phyloP scores from a whole-genome alignment of 768 basidiomycete genomes.

The Gautieria morchelliformis region DNA sequence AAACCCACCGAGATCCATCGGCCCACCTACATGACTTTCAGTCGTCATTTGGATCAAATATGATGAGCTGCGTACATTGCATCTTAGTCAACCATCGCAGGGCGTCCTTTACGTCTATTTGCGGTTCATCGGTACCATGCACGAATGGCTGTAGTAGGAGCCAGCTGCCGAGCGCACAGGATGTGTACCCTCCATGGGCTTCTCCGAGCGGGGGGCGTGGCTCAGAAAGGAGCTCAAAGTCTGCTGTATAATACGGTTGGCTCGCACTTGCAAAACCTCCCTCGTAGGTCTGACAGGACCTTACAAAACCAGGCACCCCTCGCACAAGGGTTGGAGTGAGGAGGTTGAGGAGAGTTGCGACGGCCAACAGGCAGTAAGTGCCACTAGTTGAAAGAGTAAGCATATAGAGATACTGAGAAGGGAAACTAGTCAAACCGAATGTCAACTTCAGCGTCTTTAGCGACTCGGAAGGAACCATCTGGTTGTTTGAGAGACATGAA shows the following conservation, averaged over 20 bases:
- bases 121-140: neutral
- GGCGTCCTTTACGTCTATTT: conserved; percentile 6
- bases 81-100: conserved; percentile 12
- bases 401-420: neutral
- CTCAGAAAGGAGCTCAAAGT: neutral
- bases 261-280: conserved; percentile 85
- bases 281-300: conserved; percentile 93
- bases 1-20: conserved; percentile 86
- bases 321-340: conserved; percentile 80
- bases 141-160: conserved; percentile 57
- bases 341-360: conserved; percentile 74
- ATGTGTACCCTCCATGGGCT: conserved; percentile 96
- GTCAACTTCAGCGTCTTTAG: conserved; percentile 84
- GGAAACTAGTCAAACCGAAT: conserved; percentile 48
- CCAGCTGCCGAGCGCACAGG: conserved; percentile 84
- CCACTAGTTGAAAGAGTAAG: conserved; percentile 42
- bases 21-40: conserved; percentile 40
- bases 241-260: conserved; percentile 47
- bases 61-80: neutral
- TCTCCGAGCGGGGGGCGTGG: conserved; percentile 81
- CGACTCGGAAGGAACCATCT: conserved; percentile 90
- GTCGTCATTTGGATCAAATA: neutral
- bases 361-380: conserved; percentile 82
- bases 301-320: conserved; percentile 70
- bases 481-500: conserved; percentile 88